phyloP scores from a whole-genome alignment of 1,284 basidiomycete species.

The Laetiporus sulphureus region DNA sequence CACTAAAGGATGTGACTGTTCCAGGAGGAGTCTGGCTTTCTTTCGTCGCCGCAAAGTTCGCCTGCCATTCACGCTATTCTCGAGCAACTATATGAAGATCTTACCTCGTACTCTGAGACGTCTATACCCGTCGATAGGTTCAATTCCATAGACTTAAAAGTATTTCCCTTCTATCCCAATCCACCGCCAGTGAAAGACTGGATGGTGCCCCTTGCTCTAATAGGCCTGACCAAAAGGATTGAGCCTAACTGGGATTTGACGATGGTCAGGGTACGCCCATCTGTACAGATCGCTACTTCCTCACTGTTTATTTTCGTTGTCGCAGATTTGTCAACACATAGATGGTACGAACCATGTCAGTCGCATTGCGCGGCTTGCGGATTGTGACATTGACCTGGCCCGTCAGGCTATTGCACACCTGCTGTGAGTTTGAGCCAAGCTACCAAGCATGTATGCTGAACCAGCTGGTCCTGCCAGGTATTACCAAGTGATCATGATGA shows the following conservation, averaged over 20 bases:
- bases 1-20: background rate
- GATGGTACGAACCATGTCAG: constrained; percentile 90
- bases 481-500: constrained; percentile 93
- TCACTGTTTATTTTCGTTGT: background rate
- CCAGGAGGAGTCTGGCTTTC: constrained; percentile 85
- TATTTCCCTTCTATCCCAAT: constrained; percentile 96
- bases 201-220: constrained; percentile 91
- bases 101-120: constrained; percentile 96
- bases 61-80: constrained; percentile 80
- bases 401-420: constrained; percentile 90
- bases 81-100: constrained; percentile 94
- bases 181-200: constrained; percentile 88
- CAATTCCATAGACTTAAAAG: constrained; percentile 91
- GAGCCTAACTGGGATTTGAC: constrained; percentile 97
- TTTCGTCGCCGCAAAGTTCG: constrained; percentile 71
- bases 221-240: constrained; percentile 74
- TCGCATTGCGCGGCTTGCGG: constrained; percentile 86
- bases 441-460: too few relatives aligned
- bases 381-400: constrained; percentile 82
- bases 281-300: background rate
- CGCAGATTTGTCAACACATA: constrained; percentile 71
- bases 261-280: constrained; percentile 64
- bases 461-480: too few relatives aligned
- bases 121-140: constrained; percentile 85
- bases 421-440: too few relatives aligned